These are phyloP conservation scores for Blastocystis sp. DNA, from an alignment of 352 stramenopile genomes.

Conservation along the genomic window DNA sequence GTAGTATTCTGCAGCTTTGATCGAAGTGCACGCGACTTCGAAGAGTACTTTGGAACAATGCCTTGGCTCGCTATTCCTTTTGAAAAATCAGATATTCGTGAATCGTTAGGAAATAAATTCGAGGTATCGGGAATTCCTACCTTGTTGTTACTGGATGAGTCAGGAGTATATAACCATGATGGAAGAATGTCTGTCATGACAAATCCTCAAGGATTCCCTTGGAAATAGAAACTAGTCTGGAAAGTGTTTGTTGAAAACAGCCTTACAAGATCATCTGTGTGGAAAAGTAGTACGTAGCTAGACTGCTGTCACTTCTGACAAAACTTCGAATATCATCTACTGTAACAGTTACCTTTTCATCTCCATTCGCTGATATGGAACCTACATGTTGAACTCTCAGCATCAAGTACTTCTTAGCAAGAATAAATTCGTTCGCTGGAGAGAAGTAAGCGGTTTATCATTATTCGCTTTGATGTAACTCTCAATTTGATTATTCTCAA, in stretches of 20 bases:
- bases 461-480: background rate
- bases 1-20: conserved; percentile 45
- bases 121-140: conserved; percentile 35
- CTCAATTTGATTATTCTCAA: background rate
- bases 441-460: background rate
- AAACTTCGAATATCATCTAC: conserved; percentile 16
- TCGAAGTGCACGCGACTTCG: background rate
- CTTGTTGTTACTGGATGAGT: conserved; percentile 12
- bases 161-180: conserved; percentile 12
- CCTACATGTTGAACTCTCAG: background rate
- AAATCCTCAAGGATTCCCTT: conserved; percentile 7
- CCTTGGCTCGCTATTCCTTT: conserved; percentile 56
- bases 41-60: conserved; percentile 52
- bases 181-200: conserved; percentile 23
- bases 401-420: background rate
- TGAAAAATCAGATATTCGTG: background rate
- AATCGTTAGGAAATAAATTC: background rate
- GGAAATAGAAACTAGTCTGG: background rate
- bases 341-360: background rate
- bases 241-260: background rate
- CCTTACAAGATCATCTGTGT: background rate
- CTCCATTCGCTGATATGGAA: background rate
- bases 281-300: background rate
- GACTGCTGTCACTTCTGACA: background rate
- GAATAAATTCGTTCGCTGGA: background rate